Conservation (phyloP, 768 basidiomycete species). For the Leucosporidium yakuticum region DNA sequence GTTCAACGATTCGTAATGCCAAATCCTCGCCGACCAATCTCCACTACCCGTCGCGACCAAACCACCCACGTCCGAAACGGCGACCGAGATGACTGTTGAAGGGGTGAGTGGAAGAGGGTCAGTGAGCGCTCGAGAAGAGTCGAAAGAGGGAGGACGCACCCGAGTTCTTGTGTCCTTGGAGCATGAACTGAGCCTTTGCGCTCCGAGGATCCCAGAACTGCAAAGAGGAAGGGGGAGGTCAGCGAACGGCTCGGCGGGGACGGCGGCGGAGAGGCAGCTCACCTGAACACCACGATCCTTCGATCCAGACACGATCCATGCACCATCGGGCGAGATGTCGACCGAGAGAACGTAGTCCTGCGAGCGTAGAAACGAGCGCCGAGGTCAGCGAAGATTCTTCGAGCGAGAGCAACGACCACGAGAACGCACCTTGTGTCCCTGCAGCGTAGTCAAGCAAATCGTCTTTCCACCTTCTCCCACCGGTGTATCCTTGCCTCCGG, state of each 20-base stretch:
- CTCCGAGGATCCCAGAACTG: slow-evolving; percentile 73
- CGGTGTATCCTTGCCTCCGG: slow-evolving; percentile 33
- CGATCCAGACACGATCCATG: slow-evolving; percentile 89
- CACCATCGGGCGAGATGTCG: slow-evolving; percentile 81
- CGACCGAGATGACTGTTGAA: slow-evolving; percentile 61
- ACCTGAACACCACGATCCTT: slow-evolving; percentile 92
- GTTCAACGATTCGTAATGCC: slow-evolving; percentile 43
- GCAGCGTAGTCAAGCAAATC: slow-evolving; percentile 72
- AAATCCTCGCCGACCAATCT: slow-evolving; percentile 66
- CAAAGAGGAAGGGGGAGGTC: too few relatives aligned
- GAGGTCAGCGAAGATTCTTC: not conserved
- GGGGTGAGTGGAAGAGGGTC: not conserved
- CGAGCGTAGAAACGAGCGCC: not conserved
- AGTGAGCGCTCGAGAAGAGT: not conserved
- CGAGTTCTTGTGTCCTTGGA: slow-evolving; percentile 72
- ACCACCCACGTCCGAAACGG: slow-evolving; percentile 58
- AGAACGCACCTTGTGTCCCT: slow-evolving; percentile 69
- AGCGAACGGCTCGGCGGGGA: slow-evolving; percentile 45
- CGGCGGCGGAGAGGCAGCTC: slow-evolving; percentile 35
- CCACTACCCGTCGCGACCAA: slow-evolving; percentile 65
- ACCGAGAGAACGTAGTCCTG: slow-evolving; percentile 69
- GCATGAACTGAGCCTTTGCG: slow-evolving; percentile 80
- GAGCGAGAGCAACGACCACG: slow-evolving; percentile 6
- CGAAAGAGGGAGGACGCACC: slow-evolving; percentile 46
- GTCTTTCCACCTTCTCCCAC: slow-evolving; percentile 48